Conservation (phyloP, 2,329 filamentous ascomycete species). For the Ploettnerulaceae sp. region DNA sequence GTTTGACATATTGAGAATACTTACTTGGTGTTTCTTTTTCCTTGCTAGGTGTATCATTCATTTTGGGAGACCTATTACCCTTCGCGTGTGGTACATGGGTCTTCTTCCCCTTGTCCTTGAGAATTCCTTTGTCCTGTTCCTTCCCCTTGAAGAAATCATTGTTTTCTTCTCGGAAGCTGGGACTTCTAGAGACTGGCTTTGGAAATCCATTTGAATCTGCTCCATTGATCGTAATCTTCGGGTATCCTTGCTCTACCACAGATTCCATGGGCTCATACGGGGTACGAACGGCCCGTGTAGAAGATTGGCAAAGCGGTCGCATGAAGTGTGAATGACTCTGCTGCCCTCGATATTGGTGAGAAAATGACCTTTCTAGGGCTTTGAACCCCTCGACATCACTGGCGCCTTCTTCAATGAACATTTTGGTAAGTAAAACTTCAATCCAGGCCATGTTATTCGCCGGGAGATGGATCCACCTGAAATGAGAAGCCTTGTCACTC, state of each 20-base stretch:
- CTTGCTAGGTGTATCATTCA: conserved; percentile 18
- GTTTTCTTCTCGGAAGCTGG: conserved; percentile 15
- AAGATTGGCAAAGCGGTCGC: conserved; percentile 28
- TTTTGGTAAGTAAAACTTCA: conserved; percentile 26
- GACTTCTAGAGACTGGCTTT: conserved; percentile 14
- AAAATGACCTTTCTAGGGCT: conserved; percentile 27
- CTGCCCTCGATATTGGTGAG: conserved; percentile 28
- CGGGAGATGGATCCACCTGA: conserved; percentile 29
- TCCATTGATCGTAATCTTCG: conserved; percentile 24
- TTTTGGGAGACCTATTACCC: conserved; percentile 25
- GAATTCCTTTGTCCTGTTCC: conserved; percentile 10
- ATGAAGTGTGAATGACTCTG: conserved; percentile 30
- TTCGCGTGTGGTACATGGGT: conserved; percentile 16
- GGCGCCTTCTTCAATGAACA: conserved; percentile 28
- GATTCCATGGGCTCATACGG: conserved; percentile 5
- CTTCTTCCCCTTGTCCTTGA: conserved; percentile 25
- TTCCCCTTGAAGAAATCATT: conserved; percentile 13
- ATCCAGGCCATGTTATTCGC: conserved; percentile 31
- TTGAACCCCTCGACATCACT: conserved; percentile 29
- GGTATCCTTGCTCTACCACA: conserved; percentile 14
- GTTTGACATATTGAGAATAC: not conserved
- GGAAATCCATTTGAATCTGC: conserved; percentile 9
- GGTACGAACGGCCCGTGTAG: conserved; percentile 16
- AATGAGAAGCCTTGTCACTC: conserved; percentile 22
- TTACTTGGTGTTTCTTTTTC: conserved; percentile 10